Base-by-base conservation (phyloP, 2,329 filamentous ascomycete genomes). In the Microdochium nivale region DNA sequence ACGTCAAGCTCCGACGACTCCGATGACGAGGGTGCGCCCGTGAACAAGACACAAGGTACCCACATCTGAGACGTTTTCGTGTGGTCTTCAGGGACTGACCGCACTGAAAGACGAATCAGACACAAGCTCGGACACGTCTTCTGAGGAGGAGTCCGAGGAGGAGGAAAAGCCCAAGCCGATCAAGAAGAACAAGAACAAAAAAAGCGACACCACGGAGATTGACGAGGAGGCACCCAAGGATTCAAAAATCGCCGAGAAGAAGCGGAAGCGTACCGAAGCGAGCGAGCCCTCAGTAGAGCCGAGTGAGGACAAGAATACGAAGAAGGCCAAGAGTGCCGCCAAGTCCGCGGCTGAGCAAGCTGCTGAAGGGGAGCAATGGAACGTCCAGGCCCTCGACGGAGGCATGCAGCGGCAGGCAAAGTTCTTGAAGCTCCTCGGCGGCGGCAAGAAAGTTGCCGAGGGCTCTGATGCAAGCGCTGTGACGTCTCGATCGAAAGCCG, bases 341-440 rank as follows among this genome's bases (percentile, higher is more conserved):
- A 56, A 65, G 43, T 52, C 60, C 24, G 49, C 58, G 5, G 35
- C 55, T 10, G 27, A 57, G 3, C 50, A 57, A 19, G 53, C 65
- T 14, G 63, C 61, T 21, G 56, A 51, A 8, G 63, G 59, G 2
- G 75, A 75, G 60, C 67, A 74, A 55, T 81, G 78, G 78, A 78
- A 80, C 54, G 76, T 80, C 25, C 62, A 67, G 19, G 72, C 68
- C 32, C 69, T 83, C 32, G 73, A 72, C 37, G 80, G 80, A 30
- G 77, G 74, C 23, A 58, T 67, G 19, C 68, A 69, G 48, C 71
- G 80, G 13, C 77, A 81, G 58, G 67, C 68, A 54, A 83, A 83
- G 65, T 82, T 81, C 54, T 64, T 82, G 59, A 70, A 77, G 30
- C 73, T 83, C 1, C 69, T 83, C 3, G 79, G 79, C 21, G 76